Percentiles rank a stretch among this genome's conserved stretches.
phyloP scores from a whole-genome alignment of 2,329 filamentous ascomycete genomes.

The Blastomyces percursus region DNA sequence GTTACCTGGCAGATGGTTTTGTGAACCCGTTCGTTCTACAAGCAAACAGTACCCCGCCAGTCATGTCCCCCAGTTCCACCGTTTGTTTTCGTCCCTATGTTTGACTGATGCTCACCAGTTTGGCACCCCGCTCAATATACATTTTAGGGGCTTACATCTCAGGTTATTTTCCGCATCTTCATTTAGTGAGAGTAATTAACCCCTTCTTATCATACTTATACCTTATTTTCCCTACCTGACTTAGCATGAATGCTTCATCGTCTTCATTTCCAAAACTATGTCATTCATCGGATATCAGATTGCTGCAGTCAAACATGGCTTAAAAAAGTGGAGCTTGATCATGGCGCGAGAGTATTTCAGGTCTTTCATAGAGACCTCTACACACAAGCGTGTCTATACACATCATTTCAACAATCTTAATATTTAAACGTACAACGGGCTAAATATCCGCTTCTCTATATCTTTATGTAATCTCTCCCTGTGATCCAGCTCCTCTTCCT shows the following conservation, averaged over 20 bases:
- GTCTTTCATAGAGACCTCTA: too few relatives aligned
- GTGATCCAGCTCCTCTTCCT: too few relatives aligned
- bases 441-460: too few relatives aligned
- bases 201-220: background rate
- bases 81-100: background rate
- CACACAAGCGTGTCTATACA: too few relatives aligned
- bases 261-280: background rate
- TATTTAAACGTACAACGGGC: too few relatives aligned
- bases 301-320: too few relatives aligned
- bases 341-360: too few relatives aligned
- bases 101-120: background rate
- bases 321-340: too few relatives aligned
- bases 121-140: background rate
- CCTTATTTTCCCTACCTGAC: background rate
- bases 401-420: too few relatives aligned
- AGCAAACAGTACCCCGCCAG: background rate
- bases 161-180: background rate
- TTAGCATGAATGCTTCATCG: background rate
- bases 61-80: background rate
- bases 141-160: background rate
- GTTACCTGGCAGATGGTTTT: conserved; percentile 35
- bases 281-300: background rate
- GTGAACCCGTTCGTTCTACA: conserved; percentile 12
- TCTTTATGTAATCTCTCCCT: too few relatives aligned
- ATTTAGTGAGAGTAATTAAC: background rate